Base-by-base conservation (phyloP, 1,284 basidiomycete species). In the Ceratobasidium sp. region DNA sequence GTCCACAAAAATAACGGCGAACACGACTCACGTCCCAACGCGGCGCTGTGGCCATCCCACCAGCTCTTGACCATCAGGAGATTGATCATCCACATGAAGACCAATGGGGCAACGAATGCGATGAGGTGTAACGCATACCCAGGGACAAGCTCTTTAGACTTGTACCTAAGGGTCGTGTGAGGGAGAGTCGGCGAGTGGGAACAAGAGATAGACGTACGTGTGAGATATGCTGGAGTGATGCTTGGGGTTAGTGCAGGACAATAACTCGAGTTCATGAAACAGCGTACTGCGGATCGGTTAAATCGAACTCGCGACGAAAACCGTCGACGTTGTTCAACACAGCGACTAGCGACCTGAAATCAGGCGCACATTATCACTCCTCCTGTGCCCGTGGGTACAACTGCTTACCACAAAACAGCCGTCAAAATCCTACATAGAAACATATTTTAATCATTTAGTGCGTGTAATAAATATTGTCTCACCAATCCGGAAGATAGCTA, bases 31-130 rank as follows among this genome's bases (percentile, higher is more conserved):
- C 92, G 85, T 59, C 95, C 96, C 12, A 96, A 88, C 23, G 92
- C 87, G 68, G 93, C 89, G 81, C 91, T 93, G 84, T 99, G 97
- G 38, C 94, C 86, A 82, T 98, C 97, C 95, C 96, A 98, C 85
- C 91, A 91, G 5, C 92, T 93, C 35, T 92, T 89, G 16, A 94
- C 86, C 27, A 94, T 91, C 14, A 93, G 77, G 30, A 92, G 79
- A 81, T 95, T 94, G 80, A 96, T 88, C 7, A 89, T 81, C 23
- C 91, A 87, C 81, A 95, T 90, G 48, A 95, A 84, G 18, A 92
- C 80, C 6, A 94, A 83, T 0, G 96, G 94, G 2, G 93, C 87
- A 3, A 90, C 89, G 57, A 93, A 83, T 48, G 91, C 90, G 77
- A 97, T 92, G 55, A 94, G 18, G 14, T 76, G 62, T 35, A 76